phyloP scores from a whole-genome alignment of 176 grass and related monocot species.

The Oryza punctata region DNA sequence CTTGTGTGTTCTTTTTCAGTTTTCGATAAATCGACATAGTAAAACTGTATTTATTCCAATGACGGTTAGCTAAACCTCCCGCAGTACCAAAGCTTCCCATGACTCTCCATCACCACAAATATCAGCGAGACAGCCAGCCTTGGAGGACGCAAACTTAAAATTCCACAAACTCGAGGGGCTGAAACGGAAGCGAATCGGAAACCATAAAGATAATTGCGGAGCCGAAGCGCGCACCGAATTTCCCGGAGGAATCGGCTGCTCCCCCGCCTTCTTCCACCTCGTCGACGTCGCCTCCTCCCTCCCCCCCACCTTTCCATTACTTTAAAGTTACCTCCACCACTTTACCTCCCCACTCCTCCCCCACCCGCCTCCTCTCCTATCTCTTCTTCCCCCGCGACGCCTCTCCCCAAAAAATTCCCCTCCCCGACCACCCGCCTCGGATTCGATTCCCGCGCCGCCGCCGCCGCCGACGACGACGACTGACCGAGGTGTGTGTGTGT shows the following conservation, averaged over 20 bases:
- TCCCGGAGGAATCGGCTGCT: slow-evolving; percentile 28
- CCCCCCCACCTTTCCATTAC: not conserved
- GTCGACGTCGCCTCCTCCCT: not conserved
- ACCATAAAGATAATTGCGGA: not conserved
- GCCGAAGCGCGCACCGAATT: slow-evolving; percentile 3
- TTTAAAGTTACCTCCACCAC: slow-evolving; percentile 30
- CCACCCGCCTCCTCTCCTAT: not conserved
- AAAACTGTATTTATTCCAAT: too few species aligned
- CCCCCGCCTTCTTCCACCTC: not conserved
- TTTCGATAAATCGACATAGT: too few species aligned
- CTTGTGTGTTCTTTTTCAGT: too few species aligned
- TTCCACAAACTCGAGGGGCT: rapidly evolving
- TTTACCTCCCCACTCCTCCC: not conserved
- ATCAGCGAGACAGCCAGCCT: too few species aligned
- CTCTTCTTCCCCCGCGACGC: slow-evolving; percentile 2
- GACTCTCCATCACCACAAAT: too few species aligned
- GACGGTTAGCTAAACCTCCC: too few species aligned
- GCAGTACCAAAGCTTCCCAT: too few species aligned
- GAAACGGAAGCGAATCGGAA: not conserved
- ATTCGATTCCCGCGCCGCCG: slow-evolving; percentile 21
- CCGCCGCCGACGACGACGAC: not conserved
- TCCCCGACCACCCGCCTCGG: not conserved
- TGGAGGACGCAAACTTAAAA: not conserved
- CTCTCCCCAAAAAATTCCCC: slow-evolving; percentile 24
- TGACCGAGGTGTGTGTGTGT: slow-evolving; percentile 27